Evolutionary conservation across 192 early-diverging fungal genomes (phyloP).

Genomic region (Spizellomyces punctatus): DNA sequence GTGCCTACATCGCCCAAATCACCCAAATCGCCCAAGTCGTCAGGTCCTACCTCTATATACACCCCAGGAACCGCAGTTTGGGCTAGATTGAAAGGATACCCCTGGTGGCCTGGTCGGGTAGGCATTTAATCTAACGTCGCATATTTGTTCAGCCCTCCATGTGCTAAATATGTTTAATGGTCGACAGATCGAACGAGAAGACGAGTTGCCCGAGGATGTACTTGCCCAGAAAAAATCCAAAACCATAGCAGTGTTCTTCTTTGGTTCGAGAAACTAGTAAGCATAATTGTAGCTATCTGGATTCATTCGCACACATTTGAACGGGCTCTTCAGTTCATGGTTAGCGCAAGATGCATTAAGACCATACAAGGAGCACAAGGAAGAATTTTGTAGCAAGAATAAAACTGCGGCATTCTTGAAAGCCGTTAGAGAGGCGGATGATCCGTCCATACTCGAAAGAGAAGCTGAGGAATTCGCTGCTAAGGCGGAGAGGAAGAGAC

Average conservation of each 20-base stretch:
- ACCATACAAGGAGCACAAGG: constrained; percentile 4
- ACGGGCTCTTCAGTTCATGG: not conserved
- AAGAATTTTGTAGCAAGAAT: not conserved
- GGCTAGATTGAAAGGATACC: constrained; percentile 8
- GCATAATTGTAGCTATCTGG: not conserved
- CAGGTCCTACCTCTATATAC: too few relatives aligned
- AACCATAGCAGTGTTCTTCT: not conserved
- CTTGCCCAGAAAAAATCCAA: not conserved
- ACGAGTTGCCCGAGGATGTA: constrained; percentile 2
- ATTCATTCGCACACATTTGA: too few relatives aligned
- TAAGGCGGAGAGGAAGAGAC: not conserved
- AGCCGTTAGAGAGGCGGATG: constrained; percentile 3
- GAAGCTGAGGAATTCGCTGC: constrained; percentile 2
- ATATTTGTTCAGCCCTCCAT: too few relatives aligned
- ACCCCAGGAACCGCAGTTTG: not conserved
- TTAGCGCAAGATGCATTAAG: not conserved
- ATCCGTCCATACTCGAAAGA: constrained; percentile 8
- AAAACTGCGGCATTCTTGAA: constrained; percentile 3
- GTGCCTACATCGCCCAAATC: too few relatives aligned
- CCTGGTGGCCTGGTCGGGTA: constrained; percentile 8
- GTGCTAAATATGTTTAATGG: not conserved
- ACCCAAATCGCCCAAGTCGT: too few relatives aligned
- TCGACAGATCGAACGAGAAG: not conserved
- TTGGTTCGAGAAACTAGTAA: not conserved
- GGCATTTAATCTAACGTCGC: not conserved